phyloP scores from a whole-genome alignment of 768 basidiomycete species.

The Boletus coccyginus region DNA sequence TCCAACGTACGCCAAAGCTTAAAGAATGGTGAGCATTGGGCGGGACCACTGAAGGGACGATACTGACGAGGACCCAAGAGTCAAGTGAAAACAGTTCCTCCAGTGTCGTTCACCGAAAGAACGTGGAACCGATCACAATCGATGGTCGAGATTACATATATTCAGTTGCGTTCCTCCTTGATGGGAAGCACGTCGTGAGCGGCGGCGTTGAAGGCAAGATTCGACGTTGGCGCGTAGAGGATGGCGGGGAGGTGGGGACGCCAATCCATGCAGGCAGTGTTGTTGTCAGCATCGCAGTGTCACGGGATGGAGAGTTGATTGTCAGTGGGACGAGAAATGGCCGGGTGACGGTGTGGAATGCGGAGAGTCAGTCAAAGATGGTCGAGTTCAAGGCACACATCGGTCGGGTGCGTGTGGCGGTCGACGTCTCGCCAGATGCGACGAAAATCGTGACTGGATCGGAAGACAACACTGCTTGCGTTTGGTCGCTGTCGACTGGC shows the following conservation, averaged over 20 bases:
- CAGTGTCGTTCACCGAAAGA: neutral
- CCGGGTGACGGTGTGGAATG: neutral
- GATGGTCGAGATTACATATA: neutral
- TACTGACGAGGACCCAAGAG: too few species aligned
- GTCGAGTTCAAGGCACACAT: neutral
- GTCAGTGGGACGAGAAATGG: neutral
- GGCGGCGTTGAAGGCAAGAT: neutral
- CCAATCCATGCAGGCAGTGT: neutral
- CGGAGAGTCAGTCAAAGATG: neutral
- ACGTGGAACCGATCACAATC: neutral
- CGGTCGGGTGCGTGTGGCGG: neutral
- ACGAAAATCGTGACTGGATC: neutral
- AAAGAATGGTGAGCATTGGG: too few species aligned
- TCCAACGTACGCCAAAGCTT: too few species aligned
- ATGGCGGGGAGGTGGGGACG: neutral
- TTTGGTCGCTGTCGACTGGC: neutral
- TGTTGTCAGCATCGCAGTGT: neutral
- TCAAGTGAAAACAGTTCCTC: neutral
- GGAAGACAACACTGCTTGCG: neutral
- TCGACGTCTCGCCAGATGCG: slow-evolving; percentile 4
- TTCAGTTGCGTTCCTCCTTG: neutral
- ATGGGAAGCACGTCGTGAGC: neutral
- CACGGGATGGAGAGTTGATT: neutral
- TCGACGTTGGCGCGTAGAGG: neutral
- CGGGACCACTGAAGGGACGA: too few species aligned